Base-by-base conservation (phyloP, 2,329 filamentous ascomycete species). In the Neopestalotiopsis sp. region DNA sequence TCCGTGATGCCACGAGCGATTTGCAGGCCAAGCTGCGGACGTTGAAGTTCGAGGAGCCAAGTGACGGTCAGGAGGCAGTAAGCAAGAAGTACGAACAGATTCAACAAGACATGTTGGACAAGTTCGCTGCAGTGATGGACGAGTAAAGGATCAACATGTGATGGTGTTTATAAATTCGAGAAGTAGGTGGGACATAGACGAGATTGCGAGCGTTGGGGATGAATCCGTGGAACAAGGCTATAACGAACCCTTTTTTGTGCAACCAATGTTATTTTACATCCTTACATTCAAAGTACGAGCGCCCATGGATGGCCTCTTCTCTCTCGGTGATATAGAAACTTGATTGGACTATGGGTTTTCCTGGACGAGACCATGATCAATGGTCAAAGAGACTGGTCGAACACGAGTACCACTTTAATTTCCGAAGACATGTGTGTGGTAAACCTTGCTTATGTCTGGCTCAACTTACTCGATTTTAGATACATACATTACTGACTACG, bases 31-130 rank as follows among this genome's bases (percentile, higher is more conserved):
- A 94, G 79, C 87, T 99, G 76, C 89, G 95, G 79, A 93, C 90
- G 80, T 94, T 99, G 89, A 99, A 99, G 87, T 99, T 99, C 77
- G 96, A 99, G 88, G 80, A 97, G 72, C 96, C 96, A 5, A 89
- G 88, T 65, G 93, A 99, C 0, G 94, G 94, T 69, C 86, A 98
- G 85, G 92, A 96, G 70, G 87, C 81, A 69, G 88, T 99, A 72
- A 87, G 84, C 76, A 95, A 95, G 89, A 98, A 96, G 93, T 99
- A 98, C 82, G 96, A 98, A 87, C 91, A 90, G 75, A 90, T 98
- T 76, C 88, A 96, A 76, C 94, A 97, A 84, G 87, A 90, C 76
- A 95, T 99, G 94, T 91, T 92, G 75, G 96, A 99, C 85, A 97
- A 97, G 86, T 99, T 99, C 84, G 96, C 96, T 64, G 91, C 94